These are phyloP conservation scores for Agapanthus africanus DNA, from an alignment of 106 monocot species.

Conservation along the genomic window DNA sequence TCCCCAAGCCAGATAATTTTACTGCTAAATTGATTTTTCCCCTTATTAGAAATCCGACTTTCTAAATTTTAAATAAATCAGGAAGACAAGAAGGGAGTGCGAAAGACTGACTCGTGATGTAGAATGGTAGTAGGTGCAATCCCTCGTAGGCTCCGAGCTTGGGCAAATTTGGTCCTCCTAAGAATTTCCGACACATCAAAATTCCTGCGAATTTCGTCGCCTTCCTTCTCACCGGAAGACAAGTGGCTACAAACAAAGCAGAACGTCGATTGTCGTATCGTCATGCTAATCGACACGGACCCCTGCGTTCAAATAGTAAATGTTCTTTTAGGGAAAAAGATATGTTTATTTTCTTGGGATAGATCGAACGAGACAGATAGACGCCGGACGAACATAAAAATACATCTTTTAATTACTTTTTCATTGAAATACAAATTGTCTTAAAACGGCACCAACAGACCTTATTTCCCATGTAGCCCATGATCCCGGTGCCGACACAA, in stretches of 20 bases:
- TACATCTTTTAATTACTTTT: no score
- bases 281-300: constrained; percentile 59
- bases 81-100: neutral
- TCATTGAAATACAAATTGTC: no score
- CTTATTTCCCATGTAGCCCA: constrained; percentile 93
- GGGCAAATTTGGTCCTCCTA: constrained; percentile 33
- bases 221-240: constrained; percentile 54
- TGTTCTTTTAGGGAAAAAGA: no score
- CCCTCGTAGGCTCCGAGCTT: neutral
- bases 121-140: constrained; percentile 31
- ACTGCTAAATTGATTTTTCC: constrained; percentile 21
- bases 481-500: constrained; percentile 60
- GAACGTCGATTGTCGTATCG: constrained; percentile 23
- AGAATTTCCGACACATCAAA: constrained; percentile 44
- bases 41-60: constrained; percentile 12
- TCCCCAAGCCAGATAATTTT: constrained; percentile 89
- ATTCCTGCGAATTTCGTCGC: constrained; percentile 41
- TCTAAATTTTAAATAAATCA: neutral
- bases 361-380: no score
- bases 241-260: constrained; percentile 67
- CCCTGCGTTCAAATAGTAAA: constrained; percentile 29
- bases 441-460: no score
- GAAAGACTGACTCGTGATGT: constrained; percentile 34
- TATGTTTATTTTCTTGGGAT: no score
- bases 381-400: no score